Percentiles rank a stretch among this genome's conserved stretches.
Evolutionary conservation across 2,329 filamentous ascomycete species (phyloP).

Genomic region (Pseudonectria foliicola): DNA sequence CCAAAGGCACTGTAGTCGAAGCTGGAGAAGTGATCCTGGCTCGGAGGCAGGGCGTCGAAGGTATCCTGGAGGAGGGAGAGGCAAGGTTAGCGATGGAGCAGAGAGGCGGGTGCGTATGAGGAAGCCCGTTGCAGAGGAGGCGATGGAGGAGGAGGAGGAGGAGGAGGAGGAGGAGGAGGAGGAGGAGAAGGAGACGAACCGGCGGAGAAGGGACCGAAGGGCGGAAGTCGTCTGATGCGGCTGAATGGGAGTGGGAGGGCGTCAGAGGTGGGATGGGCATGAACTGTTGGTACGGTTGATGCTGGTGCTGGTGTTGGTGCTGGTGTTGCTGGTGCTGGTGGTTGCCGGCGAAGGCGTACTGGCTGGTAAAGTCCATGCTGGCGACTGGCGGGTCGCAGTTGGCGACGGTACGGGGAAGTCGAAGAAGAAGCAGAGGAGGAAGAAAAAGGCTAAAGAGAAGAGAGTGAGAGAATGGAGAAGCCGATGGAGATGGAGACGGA

Average conservation of each 20-base stretch:
- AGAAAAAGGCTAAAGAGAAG: background rate
- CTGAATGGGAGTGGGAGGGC: slow-evolving; percentile 49
- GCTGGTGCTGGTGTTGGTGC: too few relatives aligned
- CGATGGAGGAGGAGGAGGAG: slow-evolving; percentile 20
- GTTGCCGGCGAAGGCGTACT: slow-evolving; percentile 40
- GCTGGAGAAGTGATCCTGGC: slow-evolving; percentile 38
- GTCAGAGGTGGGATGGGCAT: slow-evolving; percentile 47
- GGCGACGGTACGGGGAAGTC: too few relatives aligned
- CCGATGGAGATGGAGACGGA: too few relatives aligned
- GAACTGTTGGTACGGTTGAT: slow-evolving; percentile 47
- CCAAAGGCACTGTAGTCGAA: slow-evolving; percentile 40
- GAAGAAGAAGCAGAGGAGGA: too few relatives aligned
- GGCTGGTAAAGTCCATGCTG: slow-evolving; percentile 45
- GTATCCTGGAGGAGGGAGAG: slow-evolving; percentile 36
- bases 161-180: slow-evolving; percentile 18
- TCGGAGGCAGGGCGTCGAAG: slow-evolving; percentile 39
- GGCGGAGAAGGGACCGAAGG: slow-evolving; percentile 35
- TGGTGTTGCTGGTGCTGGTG: too few relatives aligned
- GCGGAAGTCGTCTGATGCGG: slow-evolving; percentile 48
- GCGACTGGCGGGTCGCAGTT: slow-evolving; percentile 1
- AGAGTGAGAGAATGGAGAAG: too few relatives aligned
- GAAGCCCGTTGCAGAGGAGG: slow-evolving; percentile 7
- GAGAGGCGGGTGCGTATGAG: slow-evolving; percentile 7
- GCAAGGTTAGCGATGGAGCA: slow-evolving; percentile 2
- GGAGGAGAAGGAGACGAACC: slow-evolving; percentile 16